These are phyloP conservation scores for Metschnikowia koreensis DNA, from an alignment of 805 yeast genomes.

Conservation along the genomic window DNA sequence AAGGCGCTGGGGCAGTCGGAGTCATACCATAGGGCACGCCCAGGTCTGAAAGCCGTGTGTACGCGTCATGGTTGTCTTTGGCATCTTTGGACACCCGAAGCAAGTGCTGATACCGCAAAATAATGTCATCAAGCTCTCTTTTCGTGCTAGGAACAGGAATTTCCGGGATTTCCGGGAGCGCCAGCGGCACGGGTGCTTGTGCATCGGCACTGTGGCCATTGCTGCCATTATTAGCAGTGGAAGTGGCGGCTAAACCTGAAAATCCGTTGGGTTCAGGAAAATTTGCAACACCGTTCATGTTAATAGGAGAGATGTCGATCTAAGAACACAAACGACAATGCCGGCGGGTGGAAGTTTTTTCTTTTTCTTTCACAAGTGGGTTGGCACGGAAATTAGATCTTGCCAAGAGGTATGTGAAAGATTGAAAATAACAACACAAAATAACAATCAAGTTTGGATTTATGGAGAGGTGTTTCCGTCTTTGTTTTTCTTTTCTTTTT, in stretches of 20 bases:
- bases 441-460: not conserved
- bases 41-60: conserved; percentile 4
- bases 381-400: not conserved
- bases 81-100: conserved; percentile 21
- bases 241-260: not conserved
- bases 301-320: not conserved
- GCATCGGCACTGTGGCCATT: not conserved
- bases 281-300: conserved; percentile 9
- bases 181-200: not conserved
- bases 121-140: conserved; percentile 16
- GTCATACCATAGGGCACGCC: not conserved
- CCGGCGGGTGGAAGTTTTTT: not conserved
- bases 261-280: conserved; percentile 4
- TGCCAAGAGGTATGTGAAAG: not conserved
- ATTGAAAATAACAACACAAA: not conserved
- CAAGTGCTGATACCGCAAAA: conserved; percentile 18
- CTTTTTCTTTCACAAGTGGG: not conserved
- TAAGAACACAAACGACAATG: not conserved
- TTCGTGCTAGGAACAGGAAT: conserved; percentile 15
- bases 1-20: conserved; percentile 6
- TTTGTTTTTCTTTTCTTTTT: too few species aligned
- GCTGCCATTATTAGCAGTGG: not conserved
- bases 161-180: not conserved
- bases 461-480: not conserved
- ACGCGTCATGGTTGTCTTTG: conserved; percentile 20